Evolutionary conservation across 306 rosid species (phyloP).

Genomic region (Quercus wislizeni): DNA sequence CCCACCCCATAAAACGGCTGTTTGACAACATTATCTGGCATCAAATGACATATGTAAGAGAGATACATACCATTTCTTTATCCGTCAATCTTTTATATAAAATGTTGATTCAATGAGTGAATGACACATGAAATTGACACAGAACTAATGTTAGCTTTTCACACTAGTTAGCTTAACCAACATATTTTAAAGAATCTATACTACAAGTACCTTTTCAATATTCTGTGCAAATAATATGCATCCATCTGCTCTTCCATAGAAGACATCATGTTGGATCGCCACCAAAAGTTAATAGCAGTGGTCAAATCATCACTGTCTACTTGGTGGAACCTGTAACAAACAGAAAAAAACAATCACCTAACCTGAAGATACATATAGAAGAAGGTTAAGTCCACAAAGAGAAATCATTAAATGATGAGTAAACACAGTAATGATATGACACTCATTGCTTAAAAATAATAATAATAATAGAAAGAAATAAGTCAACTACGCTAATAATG

Average conservation of each 20-base stretch:
- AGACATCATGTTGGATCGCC: constrained; percentile 68
- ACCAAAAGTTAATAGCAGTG: constrained; percentile 91
- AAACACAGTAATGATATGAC: not conserved
- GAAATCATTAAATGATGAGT: not conserved
- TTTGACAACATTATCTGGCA: not conserved
- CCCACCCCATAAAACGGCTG: not conserved
- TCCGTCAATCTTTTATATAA: constrained; percentile 56
- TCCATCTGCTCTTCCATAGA: constrained; percentile 91
- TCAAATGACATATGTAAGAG: not conserved
- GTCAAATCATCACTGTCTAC: constrained; percentile 91
- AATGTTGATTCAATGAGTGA: constrained; percentile 31
- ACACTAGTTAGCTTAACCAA: constrained; percentile 4
- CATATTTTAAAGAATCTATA: constrained; percentile 20
- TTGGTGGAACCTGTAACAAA: constrained; percentile 73
- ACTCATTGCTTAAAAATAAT: not conserved
- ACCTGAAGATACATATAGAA: not conserved
- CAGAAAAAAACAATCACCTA: constrained; percentile 7
- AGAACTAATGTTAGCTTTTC: constrained; percentile 41
- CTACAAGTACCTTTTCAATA: constrained; percentile 73
- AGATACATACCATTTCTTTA: constrained; percentile 75
- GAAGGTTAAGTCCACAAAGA: not conserved
- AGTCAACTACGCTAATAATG: not conserved
- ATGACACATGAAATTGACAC: constrained; percentile 31
- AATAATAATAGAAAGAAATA: not conserved
- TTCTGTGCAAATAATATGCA: constrained; percentile 70